These are phyloP conservation scores for Apiotrichum akiyoshidainum DNA, from an alignment of 1,284 basidiomycete genomes.

Conservation along the genomic window DNA sequence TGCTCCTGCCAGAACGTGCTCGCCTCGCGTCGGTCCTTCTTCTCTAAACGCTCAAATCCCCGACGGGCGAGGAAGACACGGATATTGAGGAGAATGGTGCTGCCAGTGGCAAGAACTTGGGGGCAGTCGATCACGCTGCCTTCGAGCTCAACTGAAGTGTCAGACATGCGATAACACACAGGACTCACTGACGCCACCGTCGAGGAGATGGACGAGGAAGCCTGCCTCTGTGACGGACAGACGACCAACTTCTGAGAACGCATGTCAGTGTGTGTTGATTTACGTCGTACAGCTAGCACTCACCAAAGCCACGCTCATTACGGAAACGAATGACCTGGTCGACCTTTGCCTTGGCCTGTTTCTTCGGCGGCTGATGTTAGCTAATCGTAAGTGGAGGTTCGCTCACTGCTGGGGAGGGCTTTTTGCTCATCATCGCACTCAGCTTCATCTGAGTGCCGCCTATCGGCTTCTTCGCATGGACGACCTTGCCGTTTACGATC, in stretches of 20 bases:
- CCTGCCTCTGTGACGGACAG: constrained; percentile 45
- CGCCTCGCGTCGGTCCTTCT: constrained; percentile 29
- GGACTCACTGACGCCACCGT: constrained; percentile 44
- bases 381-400: too few species aligned
- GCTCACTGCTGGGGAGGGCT: constrained; percentile 24
- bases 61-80: constrained; percentile 44
- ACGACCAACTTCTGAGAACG: constrained; percentile 34
- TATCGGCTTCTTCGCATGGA: constrained; percentile 34
- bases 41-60: constrained; percentile 42
- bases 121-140: constrained; percentile 50
- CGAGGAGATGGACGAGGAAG: constrained; percentile 47
- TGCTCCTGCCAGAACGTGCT: constrained; percentile 49
- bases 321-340: constrained; percentile 49
- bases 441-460: constrained; percentile 43
- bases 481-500: constrained; percentile 46
- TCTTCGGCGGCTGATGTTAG: constrained; percentile 26
- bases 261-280: constrained; percentile 2
- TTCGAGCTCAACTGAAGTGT: constrained; percentile 35
- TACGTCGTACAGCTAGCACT: constrained; percentile 2
- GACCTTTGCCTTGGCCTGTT: constrained; percentile 37
- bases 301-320: constrained; percentile 48
- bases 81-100: constrained; percentile 48
- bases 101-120: constrained; percentile 37
- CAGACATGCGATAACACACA: background rate
- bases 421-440: constrained; percentile 45